Conservation (phyloP, 2,329 filamentous ascomycete species). For the Sporothrix globosa region DNA sequence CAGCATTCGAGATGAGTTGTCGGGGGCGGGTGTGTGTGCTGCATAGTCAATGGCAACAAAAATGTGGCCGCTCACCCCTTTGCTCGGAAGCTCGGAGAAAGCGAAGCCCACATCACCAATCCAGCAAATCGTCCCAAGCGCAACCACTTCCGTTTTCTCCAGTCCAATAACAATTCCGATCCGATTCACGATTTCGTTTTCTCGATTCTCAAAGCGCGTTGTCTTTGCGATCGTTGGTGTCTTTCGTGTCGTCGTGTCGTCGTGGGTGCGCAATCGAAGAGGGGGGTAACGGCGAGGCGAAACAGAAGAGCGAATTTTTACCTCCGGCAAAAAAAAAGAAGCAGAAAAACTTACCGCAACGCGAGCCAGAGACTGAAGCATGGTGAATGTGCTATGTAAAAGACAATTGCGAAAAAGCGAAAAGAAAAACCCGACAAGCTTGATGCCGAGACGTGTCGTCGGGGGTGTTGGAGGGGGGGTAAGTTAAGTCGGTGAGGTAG, state of each 20-base stretch:
- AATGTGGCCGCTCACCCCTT: not conserved
- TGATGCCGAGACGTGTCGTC: constrained; percentile 10
- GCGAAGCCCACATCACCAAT: not conserved
- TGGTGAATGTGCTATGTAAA: constrained; percentile 20
- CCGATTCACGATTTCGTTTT: not conserved
- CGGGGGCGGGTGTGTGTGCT: not conserved
- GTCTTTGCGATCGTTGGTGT: not conserved
- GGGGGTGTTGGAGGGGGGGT: constrained; percentile 4
- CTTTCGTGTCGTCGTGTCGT: not conserved
- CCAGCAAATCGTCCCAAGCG: not conserved
- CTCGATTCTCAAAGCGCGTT: no score
- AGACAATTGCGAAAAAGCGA: not conserved
- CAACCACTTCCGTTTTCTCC: not conserved
- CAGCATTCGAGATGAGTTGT: not conserved
- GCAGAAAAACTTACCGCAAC: constrained; percentile 55
- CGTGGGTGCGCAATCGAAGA: not conserved
- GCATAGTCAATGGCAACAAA: not conserved
- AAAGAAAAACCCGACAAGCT: not conserved
- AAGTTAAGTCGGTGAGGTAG: constrained; percentile 15
- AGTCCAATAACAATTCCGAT: no score
- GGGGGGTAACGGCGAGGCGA: not conserved
- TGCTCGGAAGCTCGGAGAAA: constrained; percentile 4
- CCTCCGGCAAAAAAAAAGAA: constrained; percentile 2
- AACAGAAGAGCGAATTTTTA: constrained; percentile 5
- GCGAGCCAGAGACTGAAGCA: constrained; percentile 53